Evolutionary conservation across 441 rosid species (phyloP).

Genomic region (Syzygium syzygioides): DNA sequence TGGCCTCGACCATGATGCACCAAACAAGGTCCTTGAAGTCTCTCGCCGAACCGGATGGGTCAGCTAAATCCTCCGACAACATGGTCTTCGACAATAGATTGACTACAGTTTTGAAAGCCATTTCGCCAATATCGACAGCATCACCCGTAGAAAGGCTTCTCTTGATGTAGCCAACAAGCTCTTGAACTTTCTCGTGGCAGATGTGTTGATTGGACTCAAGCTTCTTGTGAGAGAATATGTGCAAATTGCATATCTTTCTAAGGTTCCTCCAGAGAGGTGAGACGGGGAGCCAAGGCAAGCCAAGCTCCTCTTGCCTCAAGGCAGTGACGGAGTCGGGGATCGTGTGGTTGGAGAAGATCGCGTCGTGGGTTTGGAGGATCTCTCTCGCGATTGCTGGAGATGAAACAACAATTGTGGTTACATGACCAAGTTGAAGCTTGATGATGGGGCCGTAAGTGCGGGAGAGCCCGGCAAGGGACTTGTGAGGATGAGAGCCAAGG

Average conservation of each 20-base stretch:
- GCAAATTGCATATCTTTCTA: background rate
- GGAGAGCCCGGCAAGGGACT: background rate
- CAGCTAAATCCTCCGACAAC: background rate
- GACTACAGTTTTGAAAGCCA: background rate
- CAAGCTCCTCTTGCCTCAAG: background rate
- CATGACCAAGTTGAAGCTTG: background rate
- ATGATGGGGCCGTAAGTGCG: slow-evolving; percentile 1
- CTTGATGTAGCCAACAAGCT: background rate
- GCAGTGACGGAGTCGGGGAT: background rate
- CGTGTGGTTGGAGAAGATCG: background rate
- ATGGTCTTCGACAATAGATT: background rate
- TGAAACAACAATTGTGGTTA: slow-evolving; percentile 5
- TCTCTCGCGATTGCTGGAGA: slow-evolving; percentile 4
- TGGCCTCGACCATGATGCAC: background rate
- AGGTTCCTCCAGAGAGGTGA: background rate
- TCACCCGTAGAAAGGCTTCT: background rate
- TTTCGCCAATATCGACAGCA: slow-evolving; percentile 2
- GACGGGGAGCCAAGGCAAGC: background rate
- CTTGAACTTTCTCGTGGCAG: background rate
- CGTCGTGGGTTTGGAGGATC: slow-evolving; percentile 4
- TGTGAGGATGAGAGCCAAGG: background rate
- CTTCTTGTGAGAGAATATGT: background rate
- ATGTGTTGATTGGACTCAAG: background rate
- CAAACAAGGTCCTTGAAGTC: slow-evolving; percentile 5
- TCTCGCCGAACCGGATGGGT: background rate